phyloP scores from a whole-genome alignment of 1,284 basidiomycete genomes.

The Sphagnurus paluster region DNA sequence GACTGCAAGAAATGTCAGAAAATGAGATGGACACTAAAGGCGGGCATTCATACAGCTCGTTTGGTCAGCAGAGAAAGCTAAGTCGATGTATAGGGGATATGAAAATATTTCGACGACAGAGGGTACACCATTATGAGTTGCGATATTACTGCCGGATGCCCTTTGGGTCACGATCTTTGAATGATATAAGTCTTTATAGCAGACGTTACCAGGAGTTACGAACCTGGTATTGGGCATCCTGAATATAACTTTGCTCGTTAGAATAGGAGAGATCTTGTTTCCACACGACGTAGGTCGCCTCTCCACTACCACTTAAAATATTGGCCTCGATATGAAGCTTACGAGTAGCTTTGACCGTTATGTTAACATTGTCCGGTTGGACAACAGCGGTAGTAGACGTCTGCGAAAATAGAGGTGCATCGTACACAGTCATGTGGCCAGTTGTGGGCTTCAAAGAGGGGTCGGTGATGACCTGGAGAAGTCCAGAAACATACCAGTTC shows the following conservation, averaged over 20 bases:
- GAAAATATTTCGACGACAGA: constrained; percentile 59
- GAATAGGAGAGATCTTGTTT: constrained; percentile 51
- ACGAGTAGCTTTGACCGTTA: constrained; percentile 56
- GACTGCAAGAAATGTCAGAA: constrained; percentile 34
- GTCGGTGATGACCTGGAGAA: constrained; percentile 70
- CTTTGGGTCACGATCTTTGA: constrained; percentile 61
- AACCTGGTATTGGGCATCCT: constrained; percentile 52
- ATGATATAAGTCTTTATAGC: constrained; percentile 1
- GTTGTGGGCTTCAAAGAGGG: constrained; percentile 62
- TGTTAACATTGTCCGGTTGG: constrained; percentile 46
- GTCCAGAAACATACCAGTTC: constrained; percentile 79
- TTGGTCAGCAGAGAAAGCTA: constrained; percentile 47
- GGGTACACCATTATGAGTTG: constrained; percentile 59
- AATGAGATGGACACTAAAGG: neutral
- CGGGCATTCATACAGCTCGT: constrained; percentile 46
- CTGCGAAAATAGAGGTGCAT: constrained; percentile 55
- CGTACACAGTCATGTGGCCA: constrained; percentile 61
- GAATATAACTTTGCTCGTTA: constrained; percentile 55
- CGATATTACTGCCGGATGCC: constrained; percentile 52
- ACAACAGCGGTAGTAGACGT: constrained; percentile 49
- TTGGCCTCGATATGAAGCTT: constrained; percentile 57
- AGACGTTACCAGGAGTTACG: constrained; percentile 4
- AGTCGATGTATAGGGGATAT: constrained; percentile 66
- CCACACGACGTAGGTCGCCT: constrained; percentile 51
- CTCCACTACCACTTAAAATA: constrained; percentile 57